Conservation (phyloP, 2,329 filamentous ascomycete species). For the Penicillium paneum region DNA sequence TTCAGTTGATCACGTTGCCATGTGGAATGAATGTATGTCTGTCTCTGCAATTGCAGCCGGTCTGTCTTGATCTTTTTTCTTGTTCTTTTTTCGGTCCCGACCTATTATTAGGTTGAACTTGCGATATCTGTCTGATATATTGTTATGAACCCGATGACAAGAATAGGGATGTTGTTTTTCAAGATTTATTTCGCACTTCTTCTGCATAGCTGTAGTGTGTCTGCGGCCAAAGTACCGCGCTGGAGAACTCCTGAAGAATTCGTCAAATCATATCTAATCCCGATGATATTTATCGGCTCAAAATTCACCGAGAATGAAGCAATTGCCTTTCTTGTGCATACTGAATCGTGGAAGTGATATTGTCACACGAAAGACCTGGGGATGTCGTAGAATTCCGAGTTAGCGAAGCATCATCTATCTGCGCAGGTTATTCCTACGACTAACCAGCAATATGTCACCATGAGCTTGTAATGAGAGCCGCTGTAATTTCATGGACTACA, state of each 20-base stretch:
- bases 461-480: too few relatives aligned
- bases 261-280: neutral
- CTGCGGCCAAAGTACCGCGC: too few relatives aligned
- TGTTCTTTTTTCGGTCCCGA: neutral
- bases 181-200: neutral
- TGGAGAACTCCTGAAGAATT: too few relatives aligned
- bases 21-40: constrained; percentile 24
- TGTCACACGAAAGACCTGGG: too few relatives aligned
- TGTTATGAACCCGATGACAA: neutral
- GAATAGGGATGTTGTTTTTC: neutral
- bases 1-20: constrained; percentile 20
- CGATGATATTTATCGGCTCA: neutral
- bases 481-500: neutral
- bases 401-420: too few relatives aligned
- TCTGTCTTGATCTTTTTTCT: constrained; percentile 5
- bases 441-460: too few relatives aligned
- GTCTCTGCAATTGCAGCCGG: constrained; percentile 14
- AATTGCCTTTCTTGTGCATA: neutral
- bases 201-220: neutral
- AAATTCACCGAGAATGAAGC: neutral
- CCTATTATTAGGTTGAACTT: constrained; percentile 1
- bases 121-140: neutral
- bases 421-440: too few relatives aligned
- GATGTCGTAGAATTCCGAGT: too few relatives aligned
- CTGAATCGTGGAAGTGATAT: too few relatives aligned